Base-by-base conservation (phyloP, 257 asterid genomes). In the Gentiana dahurica region DNA sequence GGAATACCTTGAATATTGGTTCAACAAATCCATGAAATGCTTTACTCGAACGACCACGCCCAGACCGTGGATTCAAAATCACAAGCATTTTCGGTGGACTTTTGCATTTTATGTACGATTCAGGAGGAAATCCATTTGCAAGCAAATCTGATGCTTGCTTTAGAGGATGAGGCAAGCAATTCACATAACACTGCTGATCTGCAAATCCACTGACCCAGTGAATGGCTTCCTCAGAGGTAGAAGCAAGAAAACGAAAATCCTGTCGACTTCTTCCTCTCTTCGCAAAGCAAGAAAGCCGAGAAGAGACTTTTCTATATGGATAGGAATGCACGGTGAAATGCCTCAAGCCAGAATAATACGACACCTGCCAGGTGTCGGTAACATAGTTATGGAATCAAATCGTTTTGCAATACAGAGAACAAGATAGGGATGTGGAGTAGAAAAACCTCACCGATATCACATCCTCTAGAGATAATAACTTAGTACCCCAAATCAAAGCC, bases 151-250 rank as follows among this genome's bases (percentile, higher is more conserved):
- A 55, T 60, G 67, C 72, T 71, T 75, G 85, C 77, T 88, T 92
- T 75, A 88, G 73, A 49, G 98, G 98, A 74, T 92, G 98, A 67
- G 95, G 88, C 77, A 85, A 71, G 57, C 84, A 83, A 74, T 92
- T 92, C 61, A 92, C 88, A 81, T 73, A 85, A 79, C 95, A 88
- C 81, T 88, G 96, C 65, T 85, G 98, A 74, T 92, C 98, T 52
- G 95, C 95, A 78, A 92, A 92, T 51, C 89, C 86, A 70, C 85
- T 82, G 61, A 92, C 97, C 98, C 98, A 92, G 51, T 64, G 90
- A 74, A 92, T 75, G 54, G 97, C 95, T 62, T 88, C 98, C 8
- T 88, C 97, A 3, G 94, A 51, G 43, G 88, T 81, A 70, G 89
- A 60, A 63, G 95, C 86, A 44, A 92, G 68, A 70, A 92, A 92